Base-by-base conservation (phyloP, 78 protist genomes). In the Chrysochromulina parva region DNA sequence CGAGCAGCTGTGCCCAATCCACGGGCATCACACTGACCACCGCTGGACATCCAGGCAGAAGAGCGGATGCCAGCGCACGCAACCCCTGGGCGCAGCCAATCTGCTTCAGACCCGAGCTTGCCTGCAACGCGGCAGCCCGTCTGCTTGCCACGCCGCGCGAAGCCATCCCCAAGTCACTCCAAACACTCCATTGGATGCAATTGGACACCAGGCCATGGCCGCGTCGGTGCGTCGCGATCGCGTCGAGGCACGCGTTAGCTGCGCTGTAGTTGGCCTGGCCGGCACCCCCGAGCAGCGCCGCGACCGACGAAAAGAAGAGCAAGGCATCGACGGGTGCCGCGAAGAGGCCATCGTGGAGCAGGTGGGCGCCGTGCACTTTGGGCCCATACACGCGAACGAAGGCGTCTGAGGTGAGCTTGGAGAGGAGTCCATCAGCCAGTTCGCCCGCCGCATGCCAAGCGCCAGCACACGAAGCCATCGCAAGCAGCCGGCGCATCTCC, bases 191-290 rank as follows among this genome's bases (percentile, higher is more conserved):
- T n/a, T 74, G 58, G 38, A 74, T n/a, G 82, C 82, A 48, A 53
- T 1, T 1, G 19, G 58, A 53, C 57, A n/a, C 55, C n/a, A 3
- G 19, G 55, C 82, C 82, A 57, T 17, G 14, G 13, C 11, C 52
- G 55, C 57, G 82, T 17, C 82, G 55, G 14, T 2, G 24, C 54
- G 82, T 0, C 82, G 82, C 2, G 26, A 74, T 11, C 3, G 57
- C 55, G 55, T 74, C 82, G 57, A 74, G 82, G 57, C 52, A 74
- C 26, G 38, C 7, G 55, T 48, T 74, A 2, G 82, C 53, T 22
- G 82, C 82, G 82, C 82, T 74, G 55, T 74, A 74, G 24, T 74
- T 74, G 55, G 82, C 54, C 24, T 74, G 80, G 13, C 47, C 47
- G 3, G 20, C 80, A 10, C 80, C 80, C 16, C 80, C 80, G 2